Conservation (phyloP, 148 eudicot species). For the Agrostemma githago region DNA sequence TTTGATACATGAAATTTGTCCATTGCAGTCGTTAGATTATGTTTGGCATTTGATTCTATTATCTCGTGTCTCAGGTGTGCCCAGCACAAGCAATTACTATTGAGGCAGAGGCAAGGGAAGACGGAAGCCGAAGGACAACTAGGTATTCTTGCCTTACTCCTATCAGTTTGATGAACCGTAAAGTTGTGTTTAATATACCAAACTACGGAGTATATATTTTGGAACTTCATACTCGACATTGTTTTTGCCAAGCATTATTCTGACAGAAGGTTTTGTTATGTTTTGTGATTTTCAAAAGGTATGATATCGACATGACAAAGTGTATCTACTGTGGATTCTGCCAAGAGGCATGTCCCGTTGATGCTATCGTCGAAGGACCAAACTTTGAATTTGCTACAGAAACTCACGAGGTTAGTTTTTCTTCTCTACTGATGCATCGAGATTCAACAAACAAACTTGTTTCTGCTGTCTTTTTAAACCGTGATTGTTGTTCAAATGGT, state of each 20-base stretch:
- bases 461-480: background rate
- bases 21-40: background rate
- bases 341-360: constrained; percentile 99
- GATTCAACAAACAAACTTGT: background rate
- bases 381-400: constrained; percentile 95
- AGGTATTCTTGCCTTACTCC: constrained; percentile 37
- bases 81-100: constrained; percentile 96
- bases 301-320: constrained; percentile 91
- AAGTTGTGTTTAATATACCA: no score
- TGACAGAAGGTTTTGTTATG: background rate
- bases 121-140: constrained; percentile 92
- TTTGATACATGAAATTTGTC: background rate
- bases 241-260: background rate
- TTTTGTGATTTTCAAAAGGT: constrained; percentile 35
- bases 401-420: constrained; percentile 66
- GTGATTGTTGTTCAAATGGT: background rate
- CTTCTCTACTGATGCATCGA: background rate
- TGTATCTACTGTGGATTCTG: constrained; percentile 98
- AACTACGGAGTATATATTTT: no score
- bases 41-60: background rate
- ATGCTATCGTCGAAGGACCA: constrained; percentile 97
- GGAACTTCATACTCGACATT: no score
- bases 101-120: constrained; percentile 93
- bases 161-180: background rate
- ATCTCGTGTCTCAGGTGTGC: constrained; percentile 44